Evolutionary conservation across 2,329 filamentous ascomycete species (phyloP).

Genomic region (Colletotrichum navitas): DNA sequence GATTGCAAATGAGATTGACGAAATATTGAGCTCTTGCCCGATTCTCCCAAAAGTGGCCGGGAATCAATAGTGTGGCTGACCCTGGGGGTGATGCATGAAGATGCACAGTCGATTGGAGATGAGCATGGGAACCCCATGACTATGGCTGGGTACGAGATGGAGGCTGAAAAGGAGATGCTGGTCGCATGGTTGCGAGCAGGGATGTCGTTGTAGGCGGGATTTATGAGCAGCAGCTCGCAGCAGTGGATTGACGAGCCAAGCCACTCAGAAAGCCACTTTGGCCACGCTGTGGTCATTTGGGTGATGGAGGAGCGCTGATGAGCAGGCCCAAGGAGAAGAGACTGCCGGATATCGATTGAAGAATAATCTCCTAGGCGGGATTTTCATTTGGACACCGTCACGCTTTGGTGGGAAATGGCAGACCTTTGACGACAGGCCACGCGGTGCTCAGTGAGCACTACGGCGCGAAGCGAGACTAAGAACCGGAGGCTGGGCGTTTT

Average conservation of each 20-base stretch:
- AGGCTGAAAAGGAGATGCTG: constrained; percentile 39
- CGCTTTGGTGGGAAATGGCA: not conserved
- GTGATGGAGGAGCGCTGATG: not conserved
- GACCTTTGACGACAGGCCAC: not conserved
- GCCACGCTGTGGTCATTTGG: not conserved
- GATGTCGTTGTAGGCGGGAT: constrained; percentile 21
- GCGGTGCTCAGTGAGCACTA: constrained; percentile 1
- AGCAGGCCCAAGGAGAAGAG: constrained; percentile 9
- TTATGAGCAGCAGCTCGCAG: constrained; percentile 18
- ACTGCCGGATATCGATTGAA: constrained; percentile 30
- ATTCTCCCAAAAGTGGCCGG: constrained; percentile 9
- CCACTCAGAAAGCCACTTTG: constrained; percentile 5
- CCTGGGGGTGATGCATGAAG: constrained; percentile 37
- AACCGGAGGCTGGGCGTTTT: not conserved
- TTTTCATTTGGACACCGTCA: not conserved
- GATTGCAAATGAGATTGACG: constrained; percentile 39
- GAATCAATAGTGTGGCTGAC: constrained; percentile 17
- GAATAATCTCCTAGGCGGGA: constrained; percentile 31
- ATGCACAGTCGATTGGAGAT: constrained; percentile 43
- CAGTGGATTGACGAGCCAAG: constrained; percentile 4
- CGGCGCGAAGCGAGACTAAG: not conserved
- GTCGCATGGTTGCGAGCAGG: constrained; percentile 35
- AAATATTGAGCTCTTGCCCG: constrained; percentile 25
- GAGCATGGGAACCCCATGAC: constrained; percentile 34
- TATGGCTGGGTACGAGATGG: constrained; percentile 38